Base-by-base conservation (phyloP, 768 basidiomycete species). In the Mycena floridula region DNA sequence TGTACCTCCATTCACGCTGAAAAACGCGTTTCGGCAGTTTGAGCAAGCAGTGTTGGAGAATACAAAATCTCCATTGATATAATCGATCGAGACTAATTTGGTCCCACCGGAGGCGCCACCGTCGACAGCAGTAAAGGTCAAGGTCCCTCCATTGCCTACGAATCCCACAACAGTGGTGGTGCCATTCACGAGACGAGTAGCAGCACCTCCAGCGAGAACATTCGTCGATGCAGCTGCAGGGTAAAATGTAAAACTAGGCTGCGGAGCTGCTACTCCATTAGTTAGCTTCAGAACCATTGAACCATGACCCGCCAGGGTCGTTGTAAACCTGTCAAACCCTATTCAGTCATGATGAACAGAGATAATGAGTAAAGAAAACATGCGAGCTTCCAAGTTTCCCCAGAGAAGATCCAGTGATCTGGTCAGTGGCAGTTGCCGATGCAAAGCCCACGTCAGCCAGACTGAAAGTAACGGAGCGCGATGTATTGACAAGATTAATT, bases 11-110 rank as follows among this genome's bases (percentile, higher is more conserved):
- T 74, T 75, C 8, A 75, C 64, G 48, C 72, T 72, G 27, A 74
- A 59, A 35, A 68, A 67, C 8, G 67, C 66, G 37, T 73, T 67
- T 32, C 73, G 67, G 53, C 71, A 73, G 50, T 75, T 75, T 5
- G 73, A 72, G 57, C 72, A 73, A 7, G 52, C 71, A 0, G 66
- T 69, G 52, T 74, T 73, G 43, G 54, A 54, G 53, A 67, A 68
- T 7, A 61, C 61, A 25, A 65, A 61, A 37, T 74, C 73, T 23
- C 60, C 73, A 37, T 75, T 75, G 47, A 73, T 73, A 47, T 73
- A 75, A 52, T 72, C 70, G 28, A 74, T 54, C 9, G 70, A 60
- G 18, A 75, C 49, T 12, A 69, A 60, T 49, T 69, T 73, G 3
- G 63, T 69, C 12, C 71, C 72, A 21, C 71, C 72, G 6, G 58